Evolutionary conservation across 1,284 basidiomycete genomes (phyloP), one percentile per base, ranked within the genome.

Genomic region (Puccinia coronata): DNA sequence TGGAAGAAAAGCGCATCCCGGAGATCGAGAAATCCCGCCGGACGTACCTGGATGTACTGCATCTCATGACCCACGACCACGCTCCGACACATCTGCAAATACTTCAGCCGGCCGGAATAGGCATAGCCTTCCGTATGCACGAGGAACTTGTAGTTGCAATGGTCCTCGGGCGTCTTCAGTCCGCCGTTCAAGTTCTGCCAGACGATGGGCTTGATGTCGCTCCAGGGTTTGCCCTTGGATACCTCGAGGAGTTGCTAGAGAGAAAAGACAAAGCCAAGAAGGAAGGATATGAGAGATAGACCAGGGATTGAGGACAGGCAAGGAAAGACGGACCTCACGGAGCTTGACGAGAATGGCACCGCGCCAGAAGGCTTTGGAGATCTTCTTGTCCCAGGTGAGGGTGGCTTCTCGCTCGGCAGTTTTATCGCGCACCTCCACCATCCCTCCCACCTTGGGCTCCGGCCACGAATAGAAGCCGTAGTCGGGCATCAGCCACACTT

Each of bases 41-140:
- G 51, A 31, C 34, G 31, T 65, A 82, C 63, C 59, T 71, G 76
- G 69, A 81, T 71, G 39, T 63, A 86, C 65, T 84, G 70, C 39
- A 86, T 53, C 12, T 83, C 83, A 69, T 86, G 86, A 14, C 83
- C 82, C 23, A 87, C 83, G 28, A 86, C 82, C 61, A 87, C 86
- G 18, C 86, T 86, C 14, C 85, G 84, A 80, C 87, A 87, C 81
- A 85, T 85, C 43, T 85, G 86, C 47, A 87, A 83, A 81, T 86
- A 86, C 84, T 87, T 87, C 34, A 87, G 82, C 2, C 86, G 82
- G 0, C 86, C 86, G 34, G 84, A 84, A 82, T 87, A 86, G 0
- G 86, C 85, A 71, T 82, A 85, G 16, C 87, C 87, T 82, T 87
- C 87, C 6, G 85, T 85, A 76, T 87, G 86, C 1, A 84, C 85